phyloP scores from a whole-genome alignment of 164 flowering plant genomes.

The Warburgia ugandensis region DNA sequence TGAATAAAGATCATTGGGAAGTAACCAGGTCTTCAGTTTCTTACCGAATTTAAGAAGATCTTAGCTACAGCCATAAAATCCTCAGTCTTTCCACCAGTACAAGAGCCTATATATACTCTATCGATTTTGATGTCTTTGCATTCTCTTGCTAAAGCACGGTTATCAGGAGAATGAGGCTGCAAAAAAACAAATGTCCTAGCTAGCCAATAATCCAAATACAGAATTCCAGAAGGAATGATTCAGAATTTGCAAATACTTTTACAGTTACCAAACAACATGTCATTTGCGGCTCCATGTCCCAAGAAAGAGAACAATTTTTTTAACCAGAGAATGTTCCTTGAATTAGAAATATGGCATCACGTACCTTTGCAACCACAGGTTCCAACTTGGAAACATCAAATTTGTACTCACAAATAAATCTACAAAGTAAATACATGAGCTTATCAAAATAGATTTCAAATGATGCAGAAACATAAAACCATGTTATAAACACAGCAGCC shows the following conservation, averaged over 20 bases:
- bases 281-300: no score
- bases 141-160: constrained; percentile 92
- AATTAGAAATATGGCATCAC: no score
- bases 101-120: constrained; percentile 96
- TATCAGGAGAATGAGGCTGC: constrained; percentile 99
- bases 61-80: constrained; percentile 95
- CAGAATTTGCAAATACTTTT: no score
- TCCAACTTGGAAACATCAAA: constrained; percentile 89
- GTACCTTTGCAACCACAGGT: constrained; percentile 95
- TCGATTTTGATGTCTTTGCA: constrained; percentile 97
- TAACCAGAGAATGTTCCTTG: no score
- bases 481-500: no score
- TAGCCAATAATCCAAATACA: no score
- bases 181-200: constrained; percentile 10
- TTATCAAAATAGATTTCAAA: no score
- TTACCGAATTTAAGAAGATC: constrained; percentile 83
- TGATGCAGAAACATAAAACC: no score
- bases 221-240: no score
- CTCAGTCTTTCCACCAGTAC: constrained; percentile 98
- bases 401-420: constrained; percentile 42
- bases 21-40: no score
- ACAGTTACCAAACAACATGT: no score
- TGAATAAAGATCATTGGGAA: neutral
- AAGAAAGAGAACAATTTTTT: no score
- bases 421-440: constrained; percentile 3